Percentiles rank a stretch among this genome's conserved stretches.
These are phyloP conservation scores for Ogataea zsoltii DNA, from an alignment of 805 yeast genomes.

Conservation along the genomic window DNA sequence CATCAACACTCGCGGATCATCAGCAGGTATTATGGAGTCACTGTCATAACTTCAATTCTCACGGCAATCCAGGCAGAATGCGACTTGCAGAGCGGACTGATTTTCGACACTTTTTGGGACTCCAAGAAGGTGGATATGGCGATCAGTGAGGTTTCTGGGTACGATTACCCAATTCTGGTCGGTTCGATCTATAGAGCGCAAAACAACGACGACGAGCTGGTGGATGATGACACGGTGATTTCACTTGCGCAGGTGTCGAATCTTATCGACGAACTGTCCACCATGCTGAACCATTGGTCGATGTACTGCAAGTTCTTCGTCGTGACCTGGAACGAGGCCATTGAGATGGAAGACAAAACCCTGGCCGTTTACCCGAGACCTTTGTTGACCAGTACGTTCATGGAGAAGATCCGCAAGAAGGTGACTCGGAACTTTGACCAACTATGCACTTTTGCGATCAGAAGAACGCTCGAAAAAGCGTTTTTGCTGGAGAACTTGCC, in stretches of 20 bases:
- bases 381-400: slow-evolving; percentile 53
- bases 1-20: slow-evolving; percentile 85
- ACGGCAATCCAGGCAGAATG: slow-evolving; percentile 80
- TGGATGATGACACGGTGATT: slow-evolving; percentile 27
- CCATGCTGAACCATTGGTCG: slow-evolving; percentile 84
- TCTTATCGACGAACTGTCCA: slow-evolving; percentile 65
- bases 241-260: slow-evolving; percentile 69
- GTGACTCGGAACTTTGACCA: slow-evolving; percentile 64
- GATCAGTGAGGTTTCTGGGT: slow-evolving; percentile 54
- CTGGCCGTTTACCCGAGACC: slow-evolving; percentile 50
- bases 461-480: slow-evolving; percentile 81
- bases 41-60: slow-evolving; percentile 65
- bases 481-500: slow-evolving; percentile 79
- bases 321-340: slow-evolving; percentile 60
- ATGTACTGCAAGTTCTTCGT: slow-evolving; percentile 73
- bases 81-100: slow-evolving; percentile 89
- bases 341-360: slow-evolving; percentile 23
- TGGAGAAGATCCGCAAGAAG: slow-evolving; percentile 52
- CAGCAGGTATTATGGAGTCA: slow-evolving; percentile 65
- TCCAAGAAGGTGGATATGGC: slow-evolving; percentile 58
- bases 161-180: slow-evolving; percentile 52
- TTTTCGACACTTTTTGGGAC: slow-evolving; percentile 84
- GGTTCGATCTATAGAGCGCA: slow-evolving; percentile 32
- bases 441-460: slow-evolving; percentile 63
- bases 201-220: slow-evolving; percentile 26